A percentile compares a stretch with the other conserved stretches of the same genome.
phyloP scores from a whole-genome alignment of 306 rosid genomes.

The Vigna reflexopilosa region DNA sequence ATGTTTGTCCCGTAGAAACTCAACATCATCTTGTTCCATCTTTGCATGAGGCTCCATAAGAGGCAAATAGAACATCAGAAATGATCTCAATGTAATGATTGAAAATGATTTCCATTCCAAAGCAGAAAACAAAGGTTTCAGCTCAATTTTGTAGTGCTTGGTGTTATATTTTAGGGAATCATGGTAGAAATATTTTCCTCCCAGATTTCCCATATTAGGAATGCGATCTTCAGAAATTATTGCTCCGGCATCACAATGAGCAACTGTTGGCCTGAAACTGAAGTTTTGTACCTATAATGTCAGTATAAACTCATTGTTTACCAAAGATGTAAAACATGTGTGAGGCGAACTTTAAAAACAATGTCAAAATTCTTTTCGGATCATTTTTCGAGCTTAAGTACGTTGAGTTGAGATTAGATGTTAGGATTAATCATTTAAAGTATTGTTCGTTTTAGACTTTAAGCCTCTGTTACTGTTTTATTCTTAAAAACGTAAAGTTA shows the following conservation, averaged over 20 bases:
- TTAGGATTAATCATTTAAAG: too few species aligned
- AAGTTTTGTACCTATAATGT: conserved; percentile 46
- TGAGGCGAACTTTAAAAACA: too few species aligned
- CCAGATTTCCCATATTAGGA: conserved; percentile 49
- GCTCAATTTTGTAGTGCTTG: conserved; percentile 67
- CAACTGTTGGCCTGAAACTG: conserved; percentile 66
- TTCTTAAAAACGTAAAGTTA: too few species aligned
- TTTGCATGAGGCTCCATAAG: conserved; percentile 78
- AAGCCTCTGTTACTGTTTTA: too few species aligned
- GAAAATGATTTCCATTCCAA: conserved; percentile 63
- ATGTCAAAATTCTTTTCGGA: not conserved
- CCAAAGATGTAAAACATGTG: conserved; percentile 17
- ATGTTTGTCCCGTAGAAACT: conserved; percentile 54
- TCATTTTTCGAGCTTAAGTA: too few species aligned
- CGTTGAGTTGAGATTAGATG: too few species aligned
- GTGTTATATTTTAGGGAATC: conserved; percentile 58
- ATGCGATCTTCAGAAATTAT: conserved; percentile 59
- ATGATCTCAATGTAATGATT: conserved; percentile 71
- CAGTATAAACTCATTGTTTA: conserved; percentile 33
- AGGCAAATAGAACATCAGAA: conserved; percentile 78
- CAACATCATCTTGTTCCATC: conserved; percentile 76
- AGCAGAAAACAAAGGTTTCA: conserved; percentile 82
- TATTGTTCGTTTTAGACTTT: too few species aligned
- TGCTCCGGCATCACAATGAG: conserved; percentile 79
- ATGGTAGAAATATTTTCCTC: conserved; percentile 60